Evolutionary conservation across 164 flowering plant species (phyloP).

Genomic region (Liquidambar formosana): DNA sequence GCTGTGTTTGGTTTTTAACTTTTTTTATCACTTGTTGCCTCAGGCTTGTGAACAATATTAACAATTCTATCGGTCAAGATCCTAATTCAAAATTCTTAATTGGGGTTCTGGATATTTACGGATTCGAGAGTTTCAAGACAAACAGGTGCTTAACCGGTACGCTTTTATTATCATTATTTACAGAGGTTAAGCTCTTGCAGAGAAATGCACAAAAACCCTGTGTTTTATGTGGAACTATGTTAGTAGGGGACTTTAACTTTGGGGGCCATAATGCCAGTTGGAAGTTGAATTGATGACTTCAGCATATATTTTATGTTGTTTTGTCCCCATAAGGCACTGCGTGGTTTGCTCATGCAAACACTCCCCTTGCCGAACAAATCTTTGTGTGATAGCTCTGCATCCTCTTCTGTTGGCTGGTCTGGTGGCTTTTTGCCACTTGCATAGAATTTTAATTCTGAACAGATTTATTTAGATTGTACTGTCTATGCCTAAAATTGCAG

Average conservation of each 20-base stretch:
- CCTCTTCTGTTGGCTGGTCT: neutral
- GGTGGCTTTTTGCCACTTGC: neutral
- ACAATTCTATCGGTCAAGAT: constrained; percentile 50
- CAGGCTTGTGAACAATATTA: constrained; percentile 83
- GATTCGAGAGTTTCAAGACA: constrained; percentile 83
- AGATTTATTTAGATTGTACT: neutral
- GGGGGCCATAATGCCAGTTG: neutral
- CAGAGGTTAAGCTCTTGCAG: constrained; percentile 12
- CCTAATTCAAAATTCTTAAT: constrained; percentile 46
- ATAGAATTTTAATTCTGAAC: neutral
- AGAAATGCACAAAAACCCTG: constrained; percentile 11
- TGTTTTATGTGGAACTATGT: neutral
- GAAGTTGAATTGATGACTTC: neutral
- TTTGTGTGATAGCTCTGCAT: neutral
- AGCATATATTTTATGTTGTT: neutral
- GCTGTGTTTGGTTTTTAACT: constrained; percentile 4
- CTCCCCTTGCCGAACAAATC: neutral
- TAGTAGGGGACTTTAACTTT: neutral
- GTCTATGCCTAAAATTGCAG: neutral
- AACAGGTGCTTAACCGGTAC: constrained; percentile 88
- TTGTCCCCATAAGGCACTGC: neutral
- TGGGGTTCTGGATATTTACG: constrained; percentile 78
- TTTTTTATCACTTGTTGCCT: constrained; percentile 10
- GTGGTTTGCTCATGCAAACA: neutral
- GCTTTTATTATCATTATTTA: constrained; percentile 44